Conservation (phyloP, 2,329 filamentous ascomycete genomes). For the Onygenales sp. region DNA sequence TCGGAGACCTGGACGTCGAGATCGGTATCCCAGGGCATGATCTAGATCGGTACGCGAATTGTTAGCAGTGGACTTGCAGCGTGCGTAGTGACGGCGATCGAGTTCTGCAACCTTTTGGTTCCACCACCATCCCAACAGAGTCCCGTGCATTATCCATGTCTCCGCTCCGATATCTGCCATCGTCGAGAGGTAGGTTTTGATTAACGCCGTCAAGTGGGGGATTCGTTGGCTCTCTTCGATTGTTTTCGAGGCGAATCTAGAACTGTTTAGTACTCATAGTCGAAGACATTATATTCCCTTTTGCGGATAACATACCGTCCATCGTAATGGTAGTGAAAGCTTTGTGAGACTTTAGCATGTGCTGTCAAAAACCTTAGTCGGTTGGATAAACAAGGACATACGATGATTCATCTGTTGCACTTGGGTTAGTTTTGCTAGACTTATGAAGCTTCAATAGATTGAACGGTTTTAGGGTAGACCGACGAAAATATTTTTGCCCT, state of each 20-base stretch:
- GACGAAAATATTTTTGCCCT: slow-evolving; percentile 12
- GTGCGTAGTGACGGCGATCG: not conserved
- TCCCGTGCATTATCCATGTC: slow-evolving; percentile 57
- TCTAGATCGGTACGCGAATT: slow-evolving; percentile 16
- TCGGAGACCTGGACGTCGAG: slow-evolving; percentile 52
- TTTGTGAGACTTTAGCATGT: not conserved
- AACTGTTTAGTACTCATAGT: not conserved
- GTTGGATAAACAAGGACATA: slow-evolving; percentile 1
- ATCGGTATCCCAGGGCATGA: slow-evolving; percentile 55
- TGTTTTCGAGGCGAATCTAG: slow-evolving; percentile 38
- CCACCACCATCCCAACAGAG: slow-evolving; percentile 55
- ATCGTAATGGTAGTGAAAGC: slow-evolving; percentile 33
- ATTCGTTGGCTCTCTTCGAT: slow-evolving; percentile 40
- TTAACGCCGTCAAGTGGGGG: slow-evolving; percentile 40
- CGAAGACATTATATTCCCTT: not conserved
- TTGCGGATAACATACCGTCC: slow-evolving; percentile 13
- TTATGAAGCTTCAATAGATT: not conserved
- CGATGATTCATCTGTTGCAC: slow-evolving; percentile 8
- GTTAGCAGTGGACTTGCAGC: not conserved
- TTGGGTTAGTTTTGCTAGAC: not conserved
- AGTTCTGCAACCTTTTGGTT: slow-evolving; percentile 36
- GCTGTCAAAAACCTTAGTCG: not conserved
- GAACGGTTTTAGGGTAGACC: not conserved
- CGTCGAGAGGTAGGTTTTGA: slow-evolving; percentile 47
- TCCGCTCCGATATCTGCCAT: slow-evolving; percentile 49